Evolutionary conservation across 768 basidiomycete species (phyloP), one percentile per base, ranked within the genome.

Genomic region (Rhodosporidiobolus sp.): DNA sequence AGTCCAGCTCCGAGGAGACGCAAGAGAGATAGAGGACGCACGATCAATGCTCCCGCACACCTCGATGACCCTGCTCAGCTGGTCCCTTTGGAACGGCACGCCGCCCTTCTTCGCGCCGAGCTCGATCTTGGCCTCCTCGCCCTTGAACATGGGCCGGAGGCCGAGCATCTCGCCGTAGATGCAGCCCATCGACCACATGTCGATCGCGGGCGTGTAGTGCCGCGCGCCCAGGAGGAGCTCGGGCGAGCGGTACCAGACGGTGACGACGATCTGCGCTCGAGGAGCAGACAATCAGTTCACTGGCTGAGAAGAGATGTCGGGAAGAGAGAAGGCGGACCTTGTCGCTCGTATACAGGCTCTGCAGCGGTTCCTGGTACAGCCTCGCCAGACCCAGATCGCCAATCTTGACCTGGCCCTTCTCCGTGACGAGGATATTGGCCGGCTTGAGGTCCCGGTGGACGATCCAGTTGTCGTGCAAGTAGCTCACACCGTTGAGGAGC

Each of bases 241-340:
- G 0, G 96, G 96, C 12, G 93, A 92, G 63, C 96, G 90, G 80
- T 99, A 99, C 96, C 96, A 98, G 79, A 99, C 98, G 0, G 96
- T 99, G 20, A 99, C 96, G 48, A 98, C 96, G 35, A 99, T 76
- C 75, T 75, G 38, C 24, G n/a, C n/a, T n/a, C n/a, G n/a, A n/a
- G 12, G 20, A 26, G 3, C 19, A 14, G 24, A 22, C n/a, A n/a
- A n/a, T n/a, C 16, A 4, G 14, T 55, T 0, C 55, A 20, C 16
- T 6, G n/a, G 19, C 2, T 35, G 20, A 10, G 49, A 24, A 16
- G 28, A 14, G 7, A 58, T 19, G 14, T 5, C 28, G 49, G 1
- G 12, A 7, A 17, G 19, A 26, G 10, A 32, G 32, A 16, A 2
- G 16, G 17, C 62, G 35, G 10, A 72, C 94, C 78, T 98, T 98